Conservation (phyloP, 345 rosid genomes). For the Arabidopsis arenosa region DNA sequence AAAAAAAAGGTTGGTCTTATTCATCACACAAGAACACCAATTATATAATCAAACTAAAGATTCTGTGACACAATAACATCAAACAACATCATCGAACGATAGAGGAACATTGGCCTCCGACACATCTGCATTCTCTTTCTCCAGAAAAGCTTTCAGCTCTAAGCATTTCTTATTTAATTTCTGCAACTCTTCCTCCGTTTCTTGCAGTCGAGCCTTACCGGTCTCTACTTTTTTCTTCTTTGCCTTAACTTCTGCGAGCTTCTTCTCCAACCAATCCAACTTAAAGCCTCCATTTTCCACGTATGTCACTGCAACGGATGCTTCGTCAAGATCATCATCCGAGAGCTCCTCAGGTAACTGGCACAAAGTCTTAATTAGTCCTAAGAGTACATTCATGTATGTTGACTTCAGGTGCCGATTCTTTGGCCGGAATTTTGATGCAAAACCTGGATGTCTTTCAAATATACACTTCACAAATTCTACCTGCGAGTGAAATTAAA, state of each 20-base stretch:
- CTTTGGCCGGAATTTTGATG: not conserved
- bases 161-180: not conserved
- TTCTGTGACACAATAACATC: not conserved
- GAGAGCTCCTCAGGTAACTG: not conserved
- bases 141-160: not conserved
- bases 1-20: too few relatives aligned
- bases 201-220: not conserved
- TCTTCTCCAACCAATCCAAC: slow-evolving; percentile 23
- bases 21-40: not conserved
- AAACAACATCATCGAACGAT: slow-evolving; percentile 13
- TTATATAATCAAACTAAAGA: too few relatives aligned
- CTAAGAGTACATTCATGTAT: not conserved
- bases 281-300: not conserved
- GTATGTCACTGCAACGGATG: not conserved
- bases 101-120: not conserved
- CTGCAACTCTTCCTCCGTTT: not conserved
- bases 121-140: slow-evolving; percentile 5
- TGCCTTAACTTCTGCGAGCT: not conserved
- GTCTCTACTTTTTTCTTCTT: not conserved
- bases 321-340: not conserved
- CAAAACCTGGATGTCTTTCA: slow-evolving; percentile 6
- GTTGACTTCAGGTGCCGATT: not conserved
- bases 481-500: not conserved
- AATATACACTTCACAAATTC: slow-evolving; percentile 9
- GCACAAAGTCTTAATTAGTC: slow-evolving; percentile 5